phyloP scores from a whole-genome alignment of 208 protist species.

The Crithidia thermophila region DNA sequence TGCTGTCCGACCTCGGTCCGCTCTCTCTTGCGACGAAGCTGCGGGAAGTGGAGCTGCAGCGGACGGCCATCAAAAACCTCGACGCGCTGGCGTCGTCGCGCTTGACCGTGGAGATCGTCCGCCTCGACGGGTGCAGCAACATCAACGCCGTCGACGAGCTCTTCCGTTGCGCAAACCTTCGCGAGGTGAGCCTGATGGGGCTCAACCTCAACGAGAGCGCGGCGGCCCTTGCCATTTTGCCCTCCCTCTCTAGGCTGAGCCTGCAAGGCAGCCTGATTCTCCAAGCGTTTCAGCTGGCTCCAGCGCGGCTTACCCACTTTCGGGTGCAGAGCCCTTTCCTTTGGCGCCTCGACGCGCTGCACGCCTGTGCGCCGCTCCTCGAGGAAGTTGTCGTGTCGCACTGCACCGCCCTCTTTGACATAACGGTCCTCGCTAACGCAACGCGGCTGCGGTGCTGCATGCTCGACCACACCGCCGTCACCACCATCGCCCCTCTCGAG shows the following conservation, averaged over 20 bases:
- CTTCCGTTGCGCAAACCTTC: conserved; percentile 2
- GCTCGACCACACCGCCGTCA: conserved; percentile 10
- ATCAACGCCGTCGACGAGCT: background rate
- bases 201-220: background rate
- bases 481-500: background rate
- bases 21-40: background rate
- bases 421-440: background rate
- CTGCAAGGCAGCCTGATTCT: conserved; percentile 5
- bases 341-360: background rate
- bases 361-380: background rate
- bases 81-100: background rate
- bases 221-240: conserved; percentile 7
- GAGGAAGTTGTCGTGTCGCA: conserved; percentile 4
- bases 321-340: background rate
- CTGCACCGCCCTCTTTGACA: conserved; percentile 2
- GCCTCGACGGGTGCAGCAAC: background rate
- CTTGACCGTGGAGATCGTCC: background rate
- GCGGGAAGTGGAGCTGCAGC: conserved; percentile 3
- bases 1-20: background rate
- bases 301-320: conserved; percentile 3
- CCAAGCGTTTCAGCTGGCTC: background rate
- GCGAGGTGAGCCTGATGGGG: conserved; percentile 4
- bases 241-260: background rate
- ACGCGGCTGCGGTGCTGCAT: background rate
- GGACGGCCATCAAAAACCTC: background rate